These are phyloP conservation scores for Nicotiana otophora DNA, from an alignment of 257 asterid genomes.

Conservation along the genomic window DNA sequence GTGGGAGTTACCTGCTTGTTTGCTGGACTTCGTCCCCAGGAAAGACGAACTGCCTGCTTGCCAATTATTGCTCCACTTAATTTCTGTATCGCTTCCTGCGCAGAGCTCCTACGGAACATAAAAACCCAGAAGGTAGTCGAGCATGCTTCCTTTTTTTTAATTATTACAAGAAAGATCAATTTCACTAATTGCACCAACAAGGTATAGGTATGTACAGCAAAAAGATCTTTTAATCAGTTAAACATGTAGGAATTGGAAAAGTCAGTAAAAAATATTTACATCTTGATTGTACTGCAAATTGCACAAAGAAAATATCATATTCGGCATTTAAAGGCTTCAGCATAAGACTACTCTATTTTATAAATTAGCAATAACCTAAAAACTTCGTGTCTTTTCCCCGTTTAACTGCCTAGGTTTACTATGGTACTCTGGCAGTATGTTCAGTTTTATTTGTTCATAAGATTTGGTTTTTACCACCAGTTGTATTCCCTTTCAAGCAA, in stretches of 20 bases:
- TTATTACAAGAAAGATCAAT: background rate
- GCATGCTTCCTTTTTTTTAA: background rate
- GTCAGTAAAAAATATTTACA: background rate
- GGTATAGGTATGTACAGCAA: background rate
- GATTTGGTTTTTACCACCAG: background rate
- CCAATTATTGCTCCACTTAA: constrained; percentile 56
- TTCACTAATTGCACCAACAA: background rate
- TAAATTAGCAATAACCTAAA: background rate
- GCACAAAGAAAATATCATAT: background rate
- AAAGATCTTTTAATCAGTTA: background rate
- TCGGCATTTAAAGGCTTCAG: background rate
- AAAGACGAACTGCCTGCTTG: constrained; percentile 77
- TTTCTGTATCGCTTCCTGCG: constrained; percentile 66
- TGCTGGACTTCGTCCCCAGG: constrained; percentile 75
- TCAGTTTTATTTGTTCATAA: background rate
- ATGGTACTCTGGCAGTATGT: background rate
- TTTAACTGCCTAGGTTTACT: background rate
- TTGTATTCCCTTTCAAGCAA: background rate
- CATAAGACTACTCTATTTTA: background rate
- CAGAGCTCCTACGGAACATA: constrained; percentile 43
- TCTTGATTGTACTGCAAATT: background rate
- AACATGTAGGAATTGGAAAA: background rate
- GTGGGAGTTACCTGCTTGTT: constrained; percentile 51
- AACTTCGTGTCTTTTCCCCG: background rate
- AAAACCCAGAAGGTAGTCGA: constrained; percentile 6